Base-by-base conservation (phyloP, 78 protist genomes). In the Goniomonas avonlea region DNA sequence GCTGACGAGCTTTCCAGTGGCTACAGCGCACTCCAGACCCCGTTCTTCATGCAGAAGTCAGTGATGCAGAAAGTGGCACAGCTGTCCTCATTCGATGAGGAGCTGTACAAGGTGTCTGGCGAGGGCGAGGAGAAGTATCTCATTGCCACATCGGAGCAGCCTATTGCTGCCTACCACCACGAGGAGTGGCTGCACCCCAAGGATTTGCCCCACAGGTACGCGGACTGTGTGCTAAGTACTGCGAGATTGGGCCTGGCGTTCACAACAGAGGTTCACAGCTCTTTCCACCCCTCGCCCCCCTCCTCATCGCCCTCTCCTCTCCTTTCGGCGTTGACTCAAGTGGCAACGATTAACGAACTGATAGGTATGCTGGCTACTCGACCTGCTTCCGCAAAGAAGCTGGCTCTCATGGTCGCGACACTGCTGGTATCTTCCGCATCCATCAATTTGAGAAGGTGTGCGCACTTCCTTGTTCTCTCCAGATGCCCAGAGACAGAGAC, bases 71-170 rank as follows among this genome's bases (percentile, higher is more conserved):
- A 88, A 82, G 93, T 91, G 27, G 99, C 99, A 27, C 99, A 98
- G 89, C 92, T 98, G 34, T 87, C 82, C 59, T 91, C 95, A 78
- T 98, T 96, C 76, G 99, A 98, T 81, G 99, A 96, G 79, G 97
- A 90, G 85, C 92, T 98, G 47, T 98, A 98, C 95, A 91, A 95
- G 85, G 85, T 81, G 47, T 29, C 59, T 8, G 85, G 85, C 25
- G 80, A 59, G 29, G 86, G 81, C 20, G 97, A 94, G 39, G 99
- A 95, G 73, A 92, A 93, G 85, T 98, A 92, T 86, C 88, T 97
- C 68, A 96, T 97, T 78, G 99, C 99, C 78, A 97, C 99, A 45
- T 83, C 95, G 43, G 99, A 98, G 87, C 99, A 98, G 86, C 99
- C 99, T 68, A 79, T 98, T 75, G 18, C 40, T 37, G 75, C 75